Evolutionary conservation across 805 yeast species (phyloP).

Genomic region (Kluyveromyces lactis): DNA sequence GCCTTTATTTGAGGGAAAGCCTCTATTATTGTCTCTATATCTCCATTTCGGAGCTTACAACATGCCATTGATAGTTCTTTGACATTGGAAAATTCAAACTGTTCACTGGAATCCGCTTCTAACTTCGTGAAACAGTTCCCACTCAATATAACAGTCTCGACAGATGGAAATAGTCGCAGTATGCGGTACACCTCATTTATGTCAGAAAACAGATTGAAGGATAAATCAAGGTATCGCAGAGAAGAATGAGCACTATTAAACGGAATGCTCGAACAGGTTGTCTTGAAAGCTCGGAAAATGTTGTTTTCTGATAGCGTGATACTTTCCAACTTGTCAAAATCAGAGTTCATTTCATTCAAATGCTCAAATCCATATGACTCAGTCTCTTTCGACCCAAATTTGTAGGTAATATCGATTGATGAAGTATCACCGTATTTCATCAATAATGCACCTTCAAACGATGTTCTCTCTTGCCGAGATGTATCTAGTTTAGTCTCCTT

Average conservation of each 20-base stretch:
- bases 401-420: constrained; percentile 25
- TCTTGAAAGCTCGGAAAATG: constrained; percentile 21
- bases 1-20: constrained; percentile 32
- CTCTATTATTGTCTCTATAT: constrained; percentile 8
- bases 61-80: constrained; percentile 21
- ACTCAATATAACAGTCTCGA: constrained; percentile 41
- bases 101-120: background rate
- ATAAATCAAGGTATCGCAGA: constrained; percentile 42
- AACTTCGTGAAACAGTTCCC: constrained; percentile 39
- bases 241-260: background rate
- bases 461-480: constrained; percentile 23
- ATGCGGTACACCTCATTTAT: constrained; percentile 34
- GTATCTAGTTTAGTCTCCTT: constrained; percentile 19
- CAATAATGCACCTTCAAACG: constrained; percentile 43
- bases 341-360: constrained; percentile 38
- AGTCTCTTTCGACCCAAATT: constrained; percentile 48
- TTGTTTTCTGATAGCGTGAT: constrained; percentile 42
- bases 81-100: constrained; percentile 5
- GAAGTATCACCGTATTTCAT: constrained; percentile 37
- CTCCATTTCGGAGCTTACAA: constrained; percentile 9
- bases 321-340: constrained; percentile 37
- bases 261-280: too few relatives aligned
- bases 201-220: constrained; percentile 46
- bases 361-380: constrained; percentile 62
- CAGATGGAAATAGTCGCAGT: constrained; percentile 27